Percentiles rank a stretch among this genome's conserved stretches.
Conservation (phyloP, 768 basidiomycete genomes). For the Mycena sanguinolenta region DNA sequence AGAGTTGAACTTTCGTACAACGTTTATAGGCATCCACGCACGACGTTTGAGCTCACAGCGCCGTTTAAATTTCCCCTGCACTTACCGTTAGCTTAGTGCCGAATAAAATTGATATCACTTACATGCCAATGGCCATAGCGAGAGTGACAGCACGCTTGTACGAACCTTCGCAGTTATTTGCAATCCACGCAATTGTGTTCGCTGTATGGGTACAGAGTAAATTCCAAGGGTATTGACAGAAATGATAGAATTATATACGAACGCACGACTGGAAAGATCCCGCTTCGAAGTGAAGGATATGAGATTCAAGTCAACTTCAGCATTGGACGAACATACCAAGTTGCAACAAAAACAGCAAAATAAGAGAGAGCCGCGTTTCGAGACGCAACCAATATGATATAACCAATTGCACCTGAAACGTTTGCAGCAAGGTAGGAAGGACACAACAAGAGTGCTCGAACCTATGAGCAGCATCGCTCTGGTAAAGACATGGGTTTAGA, state of each 20-base stretch:
- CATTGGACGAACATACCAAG: slow-evolving; percentile 63
- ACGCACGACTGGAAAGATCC: slow-evolving; percentile 66
- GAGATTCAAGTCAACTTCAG: neutral
- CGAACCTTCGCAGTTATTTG: slow-evolving; percentile 78
- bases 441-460: neutral
- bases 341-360: slow-evolving; percentile 80
- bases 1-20: too few relatives aligned
- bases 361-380: slow-evolving; percentile 74
- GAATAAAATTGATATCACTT: neutral
- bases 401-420: slow-evolving; percentile 59
- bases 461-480: slow-evolving; percentile 24
- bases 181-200: slow-evolving; percentile 78
- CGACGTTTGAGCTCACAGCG: slow-evolving; percentile 78
- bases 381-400: slow-evolving; percentile 75
- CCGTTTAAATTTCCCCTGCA: slow-evolving; percentile 79
- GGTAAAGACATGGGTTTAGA: neutral
- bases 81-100: neutral
- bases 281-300: slow-evolving; percentile 47
- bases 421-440: neutral
- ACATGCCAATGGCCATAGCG: slow-evolving; percentile 75
- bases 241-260: slow-evolving; percentile 38
- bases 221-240: neutral
- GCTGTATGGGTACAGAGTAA: slow-evolving; percentile 46
- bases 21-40: slow-evolving; percentile 12
- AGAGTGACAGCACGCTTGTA: slow-evolving; percentile 81